A percentile compares a stretch with the other conserved stretches of the same genome.
Evolutionary conservation across 768 basidiomycete genomes (phyloP).

Genomic region (Rhizopogon roseolus): DNA sequence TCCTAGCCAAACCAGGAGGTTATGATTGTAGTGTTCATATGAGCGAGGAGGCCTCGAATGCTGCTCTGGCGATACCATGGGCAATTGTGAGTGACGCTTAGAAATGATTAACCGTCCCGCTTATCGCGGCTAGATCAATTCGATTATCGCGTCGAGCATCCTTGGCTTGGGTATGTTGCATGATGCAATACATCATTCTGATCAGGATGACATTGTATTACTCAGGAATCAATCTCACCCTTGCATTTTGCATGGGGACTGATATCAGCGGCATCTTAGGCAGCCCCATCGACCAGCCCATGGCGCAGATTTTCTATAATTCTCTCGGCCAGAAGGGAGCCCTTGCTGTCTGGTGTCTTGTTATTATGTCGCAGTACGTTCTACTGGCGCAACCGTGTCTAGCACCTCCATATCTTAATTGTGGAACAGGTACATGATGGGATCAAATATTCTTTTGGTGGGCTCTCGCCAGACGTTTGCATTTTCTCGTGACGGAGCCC

Average conservation of each 20-base stretch:
- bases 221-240: constrained; percentile 51
- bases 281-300: constrained; percentile 44
- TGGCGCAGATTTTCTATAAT: constrained; percentile 36
- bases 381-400: not conserved
- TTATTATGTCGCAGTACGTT: constrained; percentile 25
- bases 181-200: not conserved
- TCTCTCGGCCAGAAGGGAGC: constrained; percentile 43
- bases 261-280: constrained; percentile 34
- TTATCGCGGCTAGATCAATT: constrained; percentile 38
- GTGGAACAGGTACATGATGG: constrained; percentile 46
- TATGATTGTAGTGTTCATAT: constrained; percentile 61
- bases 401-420: not conserved
- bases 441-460: constrained; percentile 44
- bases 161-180: constrained; percentile 51
- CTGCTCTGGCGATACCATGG: constrained; percentile 61
- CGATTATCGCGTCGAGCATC: constrained; percentile 50
- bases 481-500: constrained; percentile 62
- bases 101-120: not conserved
- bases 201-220: not conserved
- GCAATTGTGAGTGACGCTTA: constrained; percentile 42
- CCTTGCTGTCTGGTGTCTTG: constrained; percentile 29
- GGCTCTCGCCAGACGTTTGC: constrained; percentile 64
- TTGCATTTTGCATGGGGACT: constrained; percentile 60
- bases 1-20: constrained; percentile 35
- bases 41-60: constrained; percentile 68